phyloP scores from a whole-genome alignment of 768 basidiomycete genomes.

The Pleurotus platypus region DNA sequence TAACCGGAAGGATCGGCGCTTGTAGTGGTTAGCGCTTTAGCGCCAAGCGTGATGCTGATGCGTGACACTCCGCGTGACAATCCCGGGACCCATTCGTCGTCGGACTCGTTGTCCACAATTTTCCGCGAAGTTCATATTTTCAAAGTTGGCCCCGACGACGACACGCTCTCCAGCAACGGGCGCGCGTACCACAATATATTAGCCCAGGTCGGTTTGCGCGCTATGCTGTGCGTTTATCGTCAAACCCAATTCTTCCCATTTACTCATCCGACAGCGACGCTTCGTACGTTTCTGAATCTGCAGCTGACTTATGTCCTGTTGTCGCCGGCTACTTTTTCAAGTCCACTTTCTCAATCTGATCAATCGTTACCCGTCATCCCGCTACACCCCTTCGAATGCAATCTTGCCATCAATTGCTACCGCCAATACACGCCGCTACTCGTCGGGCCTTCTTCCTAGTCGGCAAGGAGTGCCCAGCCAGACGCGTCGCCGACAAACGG shows the following conservation, averaged over 20 bases:
- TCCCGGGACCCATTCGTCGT: neutral
- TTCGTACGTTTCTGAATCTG: constrained; percentile 2
- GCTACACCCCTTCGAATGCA: constrained; percentile 18
- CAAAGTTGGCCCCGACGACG: neutral
- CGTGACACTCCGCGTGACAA: neutral
- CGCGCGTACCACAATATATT: neutral
- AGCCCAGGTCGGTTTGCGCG: constrained; percentile 24
- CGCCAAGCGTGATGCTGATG: neutral
- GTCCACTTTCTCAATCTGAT: constrained; percentile 33
- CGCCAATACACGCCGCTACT: neutral
- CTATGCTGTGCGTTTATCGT: constrained; percentile 50
- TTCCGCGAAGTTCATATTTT: neutral
- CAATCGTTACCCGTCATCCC: constrained; percentile 12
- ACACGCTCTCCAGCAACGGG: neutral
- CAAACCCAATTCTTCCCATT: neutral
- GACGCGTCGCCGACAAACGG: neutral
- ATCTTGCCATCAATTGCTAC: constrained; percentile 13
- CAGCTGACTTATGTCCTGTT: constrained; percentile 76
- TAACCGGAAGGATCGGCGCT: no score
- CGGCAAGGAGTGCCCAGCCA: neutral
- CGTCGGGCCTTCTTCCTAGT: neutral
- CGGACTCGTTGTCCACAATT: constrained; percentile 1
- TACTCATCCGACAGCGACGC: neutral
- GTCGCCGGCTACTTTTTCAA: constrained; percentile 55
- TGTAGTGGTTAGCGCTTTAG: neutral